phyloP scores from a whole-genome alignment of 257 asterid genomes.

The Gentiana straminea region DNA sequence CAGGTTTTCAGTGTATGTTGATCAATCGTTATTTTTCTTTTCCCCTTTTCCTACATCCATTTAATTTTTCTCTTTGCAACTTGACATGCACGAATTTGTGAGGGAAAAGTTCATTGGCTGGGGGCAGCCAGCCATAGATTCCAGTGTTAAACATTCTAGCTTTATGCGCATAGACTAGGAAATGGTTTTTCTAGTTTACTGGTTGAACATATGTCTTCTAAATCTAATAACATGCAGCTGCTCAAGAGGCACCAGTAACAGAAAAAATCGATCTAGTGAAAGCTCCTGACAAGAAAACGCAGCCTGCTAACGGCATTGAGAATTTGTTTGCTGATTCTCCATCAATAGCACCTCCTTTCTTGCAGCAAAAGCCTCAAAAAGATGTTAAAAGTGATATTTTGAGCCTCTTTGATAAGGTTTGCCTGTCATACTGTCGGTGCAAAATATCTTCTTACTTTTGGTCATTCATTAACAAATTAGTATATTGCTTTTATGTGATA shows the following conservation, averaged over 20 bases:
- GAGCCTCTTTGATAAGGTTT: constrained; percentile 98
- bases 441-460: constrained; percentile 1
- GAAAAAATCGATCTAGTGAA: constrained; percentile 30
- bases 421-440: constrained; percentile 9
- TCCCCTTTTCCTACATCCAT: not conserved
- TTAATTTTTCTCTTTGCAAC: constrained; percentile 4
- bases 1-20: constrained; percentile 86
- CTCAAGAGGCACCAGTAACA: constrained; percentile 44
- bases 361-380: constrained; percentile 46
- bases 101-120: not conserved
- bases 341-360: constrained; percentile 38
- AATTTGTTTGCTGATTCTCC: constrained; percentile 69
- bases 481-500: no score
- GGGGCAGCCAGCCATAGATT: not conserved
- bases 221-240: constrained; percentile 46
- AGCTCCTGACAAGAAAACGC: constrained; percentile 35
- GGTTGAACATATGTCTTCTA: constrained; percentile 5
- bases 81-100: not conserved
- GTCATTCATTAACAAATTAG: not conserved
- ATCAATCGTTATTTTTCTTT: constrained; percentile 7
- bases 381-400: constrained; percentile 80
- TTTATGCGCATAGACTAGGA: not conserved
- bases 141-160: not conserved
- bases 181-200: constrained; percentile 1
- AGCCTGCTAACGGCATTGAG: constrained; percentile 55